Evolutionary conservation across 2,329 filamentous ascomycete species (phyloP), one percentile per base, ranked within the genome.

Genomic region (Alternaria metachromatica): DNA sequence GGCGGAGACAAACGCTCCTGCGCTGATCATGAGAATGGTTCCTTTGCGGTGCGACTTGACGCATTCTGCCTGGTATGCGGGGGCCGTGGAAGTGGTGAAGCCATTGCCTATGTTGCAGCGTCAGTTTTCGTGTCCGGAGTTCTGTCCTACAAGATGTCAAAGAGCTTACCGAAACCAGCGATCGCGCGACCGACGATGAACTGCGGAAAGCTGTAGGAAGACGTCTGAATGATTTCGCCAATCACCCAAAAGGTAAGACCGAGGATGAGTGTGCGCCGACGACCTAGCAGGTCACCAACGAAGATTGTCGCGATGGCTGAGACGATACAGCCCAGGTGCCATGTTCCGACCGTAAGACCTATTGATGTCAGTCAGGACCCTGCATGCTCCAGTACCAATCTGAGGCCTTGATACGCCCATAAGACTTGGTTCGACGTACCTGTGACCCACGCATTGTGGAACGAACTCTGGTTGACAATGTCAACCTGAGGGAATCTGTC

Each of bases 271-370:
- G 82, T 83, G 62, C 81, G 82, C 55, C 83, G 82, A 20, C 86
- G 78, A 6, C 86, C 86, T 3, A 87, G 77, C 8, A 67, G 71
- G 55, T 87, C 85, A 33, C 85, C 85, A 21, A 85, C 62, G 54
- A 82, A 76, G 55, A 87, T 84, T 4, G 84, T 82, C 3, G 84
- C 68, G 43, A 87, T 76, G 4, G 82, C 87, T 18, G 87, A 88
- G 28, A 88, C 79, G 70, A 89, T 87, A 71, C 87, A 89, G 11
- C 87, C 87, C 13, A 89, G 60, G 55, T 78, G 71, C 75, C 75
- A 78, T 20, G 70, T 67, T 37, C 74, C 75, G 5, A 77, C 71
- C 1, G 72, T 72, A 15, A 76, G 73, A 49, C 75, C 75, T 77
- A n/a, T 3, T 21, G 8, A 28, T 12, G 20, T 63, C 43, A 61